Evolutionary conservation across 2,329 filamentous ascomycete species (phyloP).

Genomic region (Coniosporium tulheliwenetii): DNA sequence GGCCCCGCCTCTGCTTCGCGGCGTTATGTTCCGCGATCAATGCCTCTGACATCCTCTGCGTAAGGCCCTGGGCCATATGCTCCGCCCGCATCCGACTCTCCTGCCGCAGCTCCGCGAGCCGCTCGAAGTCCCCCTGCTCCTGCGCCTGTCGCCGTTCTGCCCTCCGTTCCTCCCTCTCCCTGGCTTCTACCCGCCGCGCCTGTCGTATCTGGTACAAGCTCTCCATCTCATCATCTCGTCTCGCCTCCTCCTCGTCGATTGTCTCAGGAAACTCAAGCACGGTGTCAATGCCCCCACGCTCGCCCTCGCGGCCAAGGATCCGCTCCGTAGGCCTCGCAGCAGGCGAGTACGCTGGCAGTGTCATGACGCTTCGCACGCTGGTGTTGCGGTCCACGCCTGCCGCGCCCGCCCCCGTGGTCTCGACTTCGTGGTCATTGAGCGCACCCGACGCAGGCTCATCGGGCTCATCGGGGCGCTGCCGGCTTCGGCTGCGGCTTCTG

Average conservation of each 20-base stretch:
- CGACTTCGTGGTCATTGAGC: no score
- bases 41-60: conserved; percentile 13
- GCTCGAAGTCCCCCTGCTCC: conserved; percentile 49
- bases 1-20: conserved; percentile 43
- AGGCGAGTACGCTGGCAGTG: conserved; percentile 68
- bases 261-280: conserved; percentile 77
- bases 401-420: no score
- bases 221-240: conserved; percentile 85
- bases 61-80: conserved; percentile 18
- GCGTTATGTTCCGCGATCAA: conserved; percentile 45
- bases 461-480: no score
- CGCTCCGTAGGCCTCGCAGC: conserved; percentile 61
- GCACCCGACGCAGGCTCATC: no score
- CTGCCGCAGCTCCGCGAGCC: conserved; percentile 46
- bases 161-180: conserved; percentile 64
- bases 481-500: no score
- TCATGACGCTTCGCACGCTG: conserved; percentile 86
- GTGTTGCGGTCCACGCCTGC: conserved; percentile 60
- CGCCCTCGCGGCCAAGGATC: conserved; percentile 76
- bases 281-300: conserved; percentile 79
- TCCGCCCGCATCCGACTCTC: conserved; percentile 39
- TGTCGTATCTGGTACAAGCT: conserved; percentile 77
- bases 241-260: conserved; percentile 58
- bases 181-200: conserved; percentile 57
- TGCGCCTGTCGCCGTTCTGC: conserved; percentile 56